Evolutionary conservation across 257 asterid genomes (phyloP).

Genomic region (Coffea eugenioides): DNA sequence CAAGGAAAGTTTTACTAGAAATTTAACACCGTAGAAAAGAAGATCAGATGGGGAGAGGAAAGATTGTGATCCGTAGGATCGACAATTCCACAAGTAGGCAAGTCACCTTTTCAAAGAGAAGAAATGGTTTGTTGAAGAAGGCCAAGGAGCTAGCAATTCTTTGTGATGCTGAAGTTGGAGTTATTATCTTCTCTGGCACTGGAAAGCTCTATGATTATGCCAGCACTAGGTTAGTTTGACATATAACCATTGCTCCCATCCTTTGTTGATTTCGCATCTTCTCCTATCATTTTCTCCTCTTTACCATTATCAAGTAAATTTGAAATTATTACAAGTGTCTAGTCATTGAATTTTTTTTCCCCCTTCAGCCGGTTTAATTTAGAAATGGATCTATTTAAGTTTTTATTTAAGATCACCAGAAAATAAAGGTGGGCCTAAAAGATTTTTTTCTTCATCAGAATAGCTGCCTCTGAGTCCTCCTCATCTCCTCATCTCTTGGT

Average conservation of each 20-base stretch:
- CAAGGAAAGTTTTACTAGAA: background rate
- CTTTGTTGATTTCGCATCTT: background rate
- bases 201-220: conserved; percentile 60
- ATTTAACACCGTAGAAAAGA: background rate
- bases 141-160: conserved; percentile 62
- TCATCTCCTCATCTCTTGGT: background rate
- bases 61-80: conserved; percentile 56
- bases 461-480: background rate
- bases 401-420: background rate
- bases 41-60: conserved; percentile 64
- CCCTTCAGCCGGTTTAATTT: too few species aligned
- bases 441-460: background rate
- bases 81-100: conserved; percentile 65
- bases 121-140: conserved; percentile 63
- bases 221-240: conserved; percentile 46
- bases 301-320: background rate
- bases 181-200: conserved; percentile 58
- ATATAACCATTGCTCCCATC: background rate
- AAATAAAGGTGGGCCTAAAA: background rate
- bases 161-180: conserved; percentile 75
- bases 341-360: background rate
- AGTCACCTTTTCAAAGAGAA: conserved; percentile 71
- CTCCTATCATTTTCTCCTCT: background rate
- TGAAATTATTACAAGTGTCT: background rate
- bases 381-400: background rate